Evolutionary conservation across 805 yeast species (phyloP).

Genomic region (Ogataea degrootiae): DNA sequence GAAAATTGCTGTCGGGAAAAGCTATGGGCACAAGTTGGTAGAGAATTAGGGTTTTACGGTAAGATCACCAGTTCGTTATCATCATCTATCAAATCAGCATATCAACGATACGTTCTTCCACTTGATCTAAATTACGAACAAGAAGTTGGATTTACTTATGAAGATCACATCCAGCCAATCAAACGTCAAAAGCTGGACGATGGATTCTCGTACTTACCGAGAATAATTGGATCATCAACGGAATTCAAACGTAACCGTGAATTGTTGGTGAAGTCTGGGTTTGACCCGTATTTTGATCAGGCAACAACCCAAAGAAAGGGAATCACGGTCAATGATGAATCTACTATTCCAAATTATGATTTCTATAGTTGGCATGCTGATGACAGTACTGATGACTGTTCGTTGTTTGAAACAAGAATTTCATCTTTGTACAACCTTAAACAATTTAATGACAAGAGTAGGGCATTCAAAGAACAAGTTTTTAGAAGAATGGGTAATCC

Average conservation of each 20-base stretch:
- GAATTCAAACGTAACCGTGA: slow-evolving; percentile 44
- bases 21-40: slow-evolving; percentile 79
- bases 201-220: slow-evolving; percentile 25
- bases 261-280: slow-evolving; percentile 45
- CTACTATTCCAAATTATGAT: slow-evolving; percentile 37
- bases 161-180: slow-evolving; percentile 1
- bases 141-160: slow-evolving; percentile 7
- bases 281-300: slow-evolving; percentile 44
- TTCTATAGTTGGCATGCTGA: slow-evolving; percentile 41
- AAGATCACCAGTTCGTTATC: slow-evolving; percentile 67
- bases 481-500: slow-evolving; percentile 17
- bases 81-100: slow-evolving; percentile 58
- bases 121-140: slow-evolving; percentile 15
- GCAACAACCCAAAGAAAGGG: slow-evolving; percentile 40
- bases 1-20: slow-evolving; percentile 57
- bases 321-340: slow-evolving; percentile 29
- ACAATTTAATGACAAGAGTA: slow-evolving; percentile 56
- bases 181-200: slow-evolving; percentile 2
- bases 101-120: slow-evolving; percentile 38
- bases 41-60: slow-evolving; percentile 74
- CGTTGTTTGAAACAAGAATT: slow-evolving; percentile 33
- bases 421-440: slow-evolving; percentile 51
- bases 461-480: slow-evolving; percentile 32
- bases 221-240: slow-evolving; percentile 41
- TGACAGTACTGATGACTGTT: slow-evolving; percentile 34